phyloP scores from a whole-genome alignment of 768 basidiomycete species.

The Podaxis sp. region DNA sequence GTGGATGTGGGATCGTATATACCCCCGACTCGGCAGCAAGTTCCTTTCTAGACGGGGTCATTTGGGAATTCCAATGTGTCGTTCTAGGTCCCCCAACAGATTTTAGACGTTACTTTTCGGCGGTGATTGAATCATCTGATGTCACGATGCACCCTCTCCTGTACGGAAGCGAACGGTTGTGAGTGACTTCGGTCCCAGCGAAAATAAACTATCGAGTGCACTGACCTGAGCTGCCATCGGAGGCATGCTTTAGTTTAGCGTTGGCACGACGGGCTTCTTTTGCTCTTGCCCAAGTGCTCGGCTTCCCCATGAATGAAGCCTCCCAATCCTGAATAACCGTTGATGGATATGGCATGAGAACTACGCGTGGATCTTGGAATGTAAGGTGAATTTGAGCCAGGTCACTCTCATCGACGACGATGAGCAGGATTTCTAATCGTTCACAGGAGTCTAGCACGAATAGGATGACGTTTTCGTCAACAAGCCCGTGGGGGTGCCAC shows the following conservation, averaged over 20 bases:
- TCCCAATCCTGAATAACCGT: slow-evolving; percentile 35
- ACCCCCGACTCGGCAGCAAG: background rate
- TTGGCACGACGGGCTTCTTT: slow-evolving; percentile 26
- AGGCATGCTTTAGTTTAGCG: background rate
- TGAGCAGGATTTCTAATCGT: slow-evolving; percentile 25
- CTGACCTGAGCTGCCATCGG: slow-evolving; percentile 6
- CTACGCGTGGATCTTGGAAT: slow-evolving; percentile 29
- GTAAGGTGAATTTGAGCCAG: slow-evolving; percentile 23
- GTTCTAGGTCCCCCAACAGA: background rate
- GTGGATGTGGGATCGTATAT: background rate
- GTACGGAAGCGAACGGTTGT: background rate
- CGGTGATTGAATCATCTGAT: slow-evolving; percentile 1
- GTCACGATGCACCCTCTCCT: background rate
- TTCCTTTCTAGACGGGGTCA: background rate
- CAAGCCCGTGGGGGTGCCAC: slow-evolving; percentile 25
- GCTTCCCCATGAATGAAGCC: slow-evolving; percentile 27
- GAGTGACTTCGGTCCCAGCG: background rate
- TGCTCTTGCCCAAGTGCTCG: slow-evolving; percentile 31
- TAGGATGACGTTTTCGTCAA: slow-evolving; percentile 22
- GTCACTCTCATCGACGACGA: slow-evolving; percentile 30
- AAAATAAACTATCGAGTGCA: background rate
- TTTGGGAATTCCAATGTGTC: background rate
- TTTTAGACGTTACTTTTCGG: background rate
- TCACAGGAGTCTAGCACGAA: slow-evolving; percentile 27
- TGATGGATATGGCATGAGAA: slow-evolving; percentile 31